Conservation (phyloP, 2,329 filamentous ascomycete species). For the Coniella vitis region DNA sequence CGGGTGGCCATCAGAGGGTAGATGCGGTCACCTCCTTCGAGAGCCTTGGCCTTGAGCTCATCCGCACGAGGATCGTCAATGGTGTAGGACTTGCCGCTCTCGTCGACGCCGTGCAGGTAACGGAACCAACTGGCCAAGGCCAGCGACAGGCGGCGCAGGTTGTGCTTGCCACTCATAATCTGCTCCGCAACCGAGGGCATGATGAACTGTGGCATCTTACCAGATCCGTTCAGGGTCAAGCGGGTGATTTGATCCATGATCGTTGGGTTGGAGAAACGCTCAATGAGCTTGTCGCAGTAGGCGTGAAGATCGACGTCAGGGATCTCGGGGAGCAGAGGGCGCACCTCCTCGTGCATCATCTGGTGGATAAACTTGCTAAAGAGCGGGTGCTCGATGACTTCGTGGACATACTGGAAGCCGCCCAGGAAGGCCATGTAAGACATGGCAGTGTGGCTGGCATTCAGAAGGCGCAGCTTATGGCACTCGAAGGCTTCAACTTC, state of each 20-base stretch:
- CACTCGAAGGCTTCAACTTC: conserved; percentile 49
- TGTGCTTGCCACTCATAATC: conserved; percentile 33
- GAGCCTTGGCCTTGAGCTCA: conserved; percentile 38
- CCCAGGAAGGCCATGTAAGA: conserved; percentile 44
- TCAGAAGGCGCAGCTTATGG: conserved; percentile 49
- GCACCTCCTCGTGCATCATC: conserved; percentile 50
- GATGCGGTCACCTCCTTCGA: conserved; percentile 35
- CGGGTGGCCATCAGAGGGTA: conserved; percentile 36
- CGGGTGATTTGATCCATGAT: conserved; percentile 49
- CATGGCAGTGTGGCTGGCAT: conserved; percentile 45
- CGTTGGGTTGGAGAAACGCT: conserved; percentile 49
- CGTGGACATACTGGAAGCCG: conserved; percentile 48
- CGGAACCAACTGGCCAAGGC: conserved; percentile 43
- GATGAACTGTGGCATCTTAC: conserved; percentile 48
- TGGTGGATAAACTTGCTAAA: conserved; percentile 43
- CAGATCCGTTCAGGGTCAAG: conserved; percentile 43
- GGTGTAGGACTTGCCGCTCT: conserved; percentile 34
- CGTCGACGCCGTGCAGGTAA: conserved; percentile 44
- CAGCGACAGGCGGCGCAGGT: conserved; percentile 42
- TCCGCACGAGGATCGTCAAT: conserved; percentile 43
- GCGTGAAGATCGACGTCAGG: conserved; percentile 43
- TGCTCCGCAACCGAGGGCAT: conserved; percentile 40
- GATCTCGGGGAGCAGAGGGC: conserved; percentile 44
- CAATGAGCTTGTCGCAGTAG: conserved; percentile 46
- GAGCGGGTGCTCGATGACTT: conserved; percentile 42